A percentile compares a stretch with the other conserved stretches of the same genome.
Conservation (phyloP, 352 stramenopile species). For the Globisporangium heterothallicum region DNA sequence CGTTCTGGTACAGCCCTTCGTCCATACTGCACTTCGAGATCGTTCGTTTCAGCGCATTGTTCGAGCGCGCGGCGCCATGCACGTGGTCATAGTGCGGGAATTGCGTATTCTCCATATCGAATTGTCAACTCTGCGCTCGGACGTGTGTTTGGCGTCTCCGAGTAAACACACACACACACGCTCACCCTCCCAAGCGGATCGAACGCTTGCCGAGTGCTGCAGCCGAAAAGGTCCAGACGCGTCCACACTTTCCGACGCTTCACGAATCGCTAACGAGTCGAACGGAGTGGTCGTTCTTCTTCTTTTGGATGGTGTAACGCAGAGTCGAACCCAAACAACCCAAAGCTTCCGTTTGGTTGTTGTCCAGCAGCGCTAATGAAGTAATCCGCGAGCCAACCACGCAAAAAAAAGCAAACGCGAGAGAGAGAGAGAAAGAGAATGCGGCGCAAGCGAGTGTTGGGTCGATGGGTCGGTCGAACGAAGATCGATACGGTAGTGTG, state of each 20-base stretch:
- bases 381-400: not conserved
- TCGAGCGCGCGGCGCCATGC: not conserved
- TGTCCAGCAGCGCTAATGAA: not conserved
- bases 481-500: too few species aligned
- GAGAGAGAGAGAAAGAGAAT: not conserved
- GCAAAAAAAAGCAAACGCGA: not conserved
- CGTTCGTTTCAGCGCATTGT: constrained; percentile 49
- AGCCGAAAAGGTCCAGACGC: too few species aligned
- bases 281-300: not conserved
- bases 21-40: constrained; percentile 77
- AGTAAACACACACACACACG: not conserved
- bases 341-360: not conserved
- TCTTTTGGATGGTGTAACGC: too few species aligned
- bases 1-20: constrained; percentile 15
- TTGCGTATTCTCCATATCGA: constrained; percentile 6
- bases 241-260: too few species aligned
- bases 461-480: too few species aligned
- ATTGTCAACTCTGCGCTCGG: not conserved
- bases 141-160: not conserved
- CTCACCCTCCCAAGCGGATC: too few species aligned
- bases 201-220: too few species aligned
- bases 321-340: not conserved
- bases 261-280: not conserved
- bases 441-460: too few species aligned
- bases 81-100: not conserved